phyloP scores from a whole-genome alignment of 129 eudicot genomes.

The Glebionis coronaria region DNA sequence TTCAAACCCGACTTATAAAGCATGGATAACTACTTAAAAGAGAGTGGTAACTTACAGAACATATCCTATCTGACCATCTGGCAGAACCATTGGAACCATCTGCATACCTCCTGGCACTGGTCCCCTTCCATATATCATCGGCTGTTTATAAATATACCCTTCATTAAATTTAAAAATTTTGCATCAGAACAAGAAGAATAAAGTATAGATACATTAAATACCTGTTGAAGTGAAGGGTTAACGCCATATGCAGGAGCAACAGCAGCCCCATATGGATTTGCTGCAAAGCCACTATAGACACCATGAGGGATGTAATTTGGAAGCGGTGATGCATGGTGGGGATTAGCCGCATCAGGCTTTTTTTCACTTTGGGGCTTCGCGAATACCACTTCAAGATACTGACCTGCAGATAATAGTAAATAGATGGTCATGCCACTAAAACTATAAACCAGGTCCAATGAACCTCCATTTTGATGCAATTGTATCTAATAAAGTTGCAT shows the following conservation, averaged over 20 bases:
- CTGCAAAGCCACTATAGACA: constrained; percentile 74
- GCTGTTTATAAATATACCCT: constrained; percentile 44
- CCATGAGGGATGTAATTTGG: constrained; percentile 75
- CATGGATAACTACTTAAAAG: not conserved
- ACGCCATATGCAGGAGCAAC: constrained; percentile 71
- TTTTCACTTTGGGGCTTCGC: constrained; percentile 93
- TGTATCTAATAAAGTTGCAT: no score
- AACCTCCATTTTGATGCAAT: not conserved
- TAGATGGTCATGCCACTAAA: not conserved
- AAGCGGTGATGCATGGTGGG: constrained; percentile 49
- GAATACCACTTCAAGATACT: constrained; percentile 81
- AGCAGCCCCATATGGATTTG: constrained; percentile 67
- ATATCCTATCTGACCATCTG: constrained; percentile 98
- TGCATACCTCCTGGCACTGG: constrained; percentile 99
- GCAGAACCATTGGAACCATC: constrained; percentile 99
- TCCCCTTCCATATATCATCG: constrained; percentile 97
- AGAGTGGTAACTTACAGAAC: constrained; percentile 77
- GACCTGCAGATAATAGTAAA: constrained; percentile 55
- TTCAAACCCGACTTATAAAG: not conserved
- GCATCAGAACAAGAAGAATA: constrained; percentile 3
- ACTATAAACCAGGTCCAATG: not conserved
- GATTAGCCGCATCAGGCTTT: constrained; percentile 52
- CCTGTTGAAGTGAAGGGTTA: constrained; percentile 86
- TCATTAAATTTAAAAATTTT: not conserved
- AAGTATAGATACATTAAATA: constrained; percentile 22